Evolutionary conservation across 371 early-diverging fungal species (phyloP), one percentile per base, ranked within the genome.

Genomic region (Umbelopsis sp.): DNA sequence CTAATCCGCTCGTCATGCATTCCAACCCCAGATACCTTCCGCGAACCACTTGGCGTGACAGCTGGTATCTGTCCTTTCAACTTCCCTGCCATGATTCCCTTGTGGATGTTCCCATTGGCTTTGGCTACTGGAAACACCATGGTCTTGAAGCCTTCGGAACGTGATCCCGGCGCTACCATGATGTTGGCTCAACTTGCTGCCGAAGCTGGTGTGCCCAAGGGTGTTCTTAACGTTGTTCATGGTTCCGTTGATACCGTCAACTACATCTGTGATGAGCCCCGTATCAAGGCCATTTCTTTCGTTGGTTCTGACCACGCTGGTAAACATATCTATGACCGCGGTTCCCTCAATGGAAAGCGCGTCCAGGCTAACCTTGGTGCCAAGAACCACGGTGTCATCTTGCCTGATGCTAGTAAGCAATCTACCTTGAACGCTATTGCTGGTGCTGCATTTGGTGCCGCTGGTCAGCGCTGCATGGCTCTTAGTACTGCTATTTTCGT

Each of bases 371-470:
- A 97, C 82, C 77, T 96, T 77, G 98, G 97, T 22, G 97, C 99
- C 75, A 98, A 97, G 89, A 98, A 98, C 87, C 99, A 98, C 76
- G 97, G 96, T 65, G 93, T 98, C 25, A 86, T 97, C 46, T 78
- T 97, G 81, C 93, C 96, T 20, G 99, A 98, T 72, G 96, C 97
- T 65, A 89, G 87, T 76, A 89, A 89, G 81, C 95, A 97, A 81
- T 87, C 94, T 70, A 89, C 98, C 9, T 84, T 97, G 63, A 96
- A 97, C 76, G 87, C 91, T 63, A 88, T 98, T 46, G 89, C 92
- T 20, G 97, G 98, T 44, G 97, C 99, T 57, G 97, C 98, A 16
- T 97, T 97, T 74, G 99, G 99, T 64, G 97, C 97, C 53, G 97
- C 98, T 50, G 98, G 98, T 53, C 97, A 97, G 84, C 91, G 98